Evolutionary conservation across 73 alveolate species (phyloP), one percentile per base, ranked within the genome.

Genomic region (Durusdinium trenchii): DNA sequence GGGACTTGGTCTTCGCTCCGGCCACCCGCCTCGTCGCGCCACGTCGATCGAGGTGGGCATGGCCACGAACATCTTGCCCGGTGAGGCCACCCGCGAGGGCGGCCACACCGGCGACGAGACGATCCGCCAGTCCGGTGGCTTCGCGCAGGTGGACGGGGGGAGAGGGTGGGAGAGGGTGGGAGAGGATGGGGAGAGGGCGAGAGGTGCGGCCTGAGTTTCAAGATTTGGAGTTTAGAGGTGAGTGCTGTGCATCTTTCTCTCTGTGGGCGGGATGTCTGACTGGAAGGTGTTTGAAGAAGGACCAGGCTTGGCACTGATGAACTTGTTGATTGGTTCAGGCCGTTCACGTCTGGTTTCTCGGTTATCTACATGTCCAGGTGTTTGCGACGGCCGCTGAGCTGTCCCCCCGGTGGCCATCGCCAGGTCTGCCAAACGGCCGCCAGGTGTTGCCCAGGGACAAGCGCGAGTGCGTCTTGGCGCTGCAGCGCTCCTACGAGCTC

Each of bases 361-460:
- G n/a, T n/a, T n/a, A n/a, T n/a, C n/a, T n/a, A n/a, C n/a, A n/a
- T n/a, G n/a, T n/a, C n/a, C n/a, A n/a, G n/a, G n/a, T n/a, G 64
- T 54, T 54, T 54, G 64, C 64, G 9, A 12, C 42, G 42, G 32
- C n/a, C 81, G 30, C n/a, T 38, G 54, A 75, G 86, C 52, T 35
- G 57, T 12, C 30, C 86, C 52, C 86, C 71, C 5, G 28, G 40
- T 6, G 10, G 42, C 78, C 28, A 9, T 38, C 50, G 64, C 28
- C 64, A 54, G 64, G 20, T 54, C 64, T 12, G 64, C 20, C 64
- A 9, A 54, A 54, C 38, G 38, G 50, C 83, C 38, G 60, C 7
- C 82, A 91, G 98, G 99, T 94, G 92, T 64, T 94, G 47, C 99
- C 99, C 50, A 78, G 93, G 36, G 99, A 94, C 99, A 94, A 94